Evolutionary conservation across 1,284 basidiomycete genomes (phyloP), one percentile per base, ranked within the genome.

Genomic region (Boletus mariae): DNA sequence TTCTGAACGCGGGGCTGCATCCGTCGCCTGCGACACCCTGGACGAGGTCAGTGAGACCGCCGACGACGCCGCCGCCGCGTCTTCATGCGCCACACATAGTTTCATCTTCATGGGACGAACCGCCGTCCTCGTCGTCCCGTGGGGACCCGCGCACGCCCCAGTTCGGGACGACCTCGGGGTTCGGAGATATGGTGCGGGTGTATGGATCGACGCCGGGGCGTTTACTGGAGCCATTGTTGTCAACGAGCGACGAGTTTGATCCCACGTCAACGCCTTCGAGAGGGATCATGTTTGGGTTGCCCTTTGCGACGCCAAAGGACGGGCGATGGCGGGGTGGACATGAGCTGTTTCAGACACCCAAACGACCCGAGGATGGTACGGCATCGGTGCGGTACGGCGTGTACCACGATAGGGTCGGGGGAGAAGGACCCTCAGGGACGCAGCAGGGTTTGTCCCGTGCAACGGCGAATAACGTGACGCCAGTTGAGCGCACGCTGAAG

Each of bases 201-300:
- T 78, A 80, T 51, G 71, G 69, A 1, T 53, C 45, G 44, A 75
- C 76, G 4, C 77, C 79, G 10, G 69, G 71, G 25, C 63, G 61
- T 67, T 44, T 69, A 17, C 72, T 71, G 38, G 77, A 78, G 37
- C 57, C 59, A 5, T 40, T 47, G 31, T 48, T 51, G 41, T 52
- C 52, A 5, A 70, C 67, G 47, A 55, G 58, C 31, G 78, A 83
- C 29, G 82, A 81, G 4, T 89, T 87, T 61, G 87, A 89, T 66
- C 86, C 86, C 8, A 82, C 82, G 17, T 85, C 85, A 20, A 89
- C 86, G 5, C 86, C 86, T 1, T 87, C 86, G 20, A 74, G 86
- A 47, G 85, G 86, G 4, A 80, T 86, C 59, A 79, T 73, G 60
- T 80, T 87, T 56, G 74, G 75, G 28, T 72, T 70, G 6, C 70